These are phyloP conservation scores for Metschnikowia lunata DNA, from an alignment of 805 yeast genomes.

Conservation along the genomic window DNA sequence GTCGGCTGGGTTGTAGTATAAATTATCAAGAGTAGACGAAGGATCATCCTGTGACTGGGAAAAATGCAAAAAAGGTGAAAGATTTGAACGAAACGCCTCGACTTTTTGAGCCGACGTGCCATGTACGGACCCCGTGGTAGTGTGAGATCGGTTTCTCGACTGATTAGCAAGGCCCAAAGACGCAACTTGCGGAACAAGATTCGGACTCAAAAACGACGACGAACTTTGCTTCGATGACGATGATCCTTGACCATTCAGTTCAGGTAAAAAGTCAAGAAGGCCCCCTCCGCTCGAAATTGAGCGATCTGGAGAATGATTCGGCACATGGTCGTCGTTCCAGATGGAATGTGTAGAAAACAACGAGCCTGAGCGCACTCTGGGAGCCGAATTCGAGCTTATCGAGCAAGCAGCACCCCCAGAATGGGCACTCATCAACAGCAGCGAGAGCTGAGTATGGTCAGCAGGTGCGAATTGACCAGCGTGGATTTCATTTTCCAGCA, in stretches of 20 bases:
- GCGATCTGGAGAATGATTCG: constrained; percentile 15
- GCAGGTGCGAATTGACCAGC: neutral
- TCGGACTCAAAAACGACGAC: constrained; percentile 18
- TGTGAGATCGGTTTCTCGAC: constrained; percentile 44
- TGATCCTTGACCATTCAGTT: constrained; percentile 1
- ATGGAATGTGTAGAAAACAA: constrained; percentile 48
- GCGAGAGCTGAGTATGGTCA: constrained; percentile 6
- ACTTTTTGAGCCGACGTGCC: constrained; percentile 12
- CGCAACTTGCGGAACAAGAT: constrained; percentile 18
- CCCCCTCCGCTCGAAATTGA: constrained; percentile 10
- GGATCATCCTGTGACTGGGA: constrained; percentile 25
- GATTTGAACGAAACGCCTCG: constrained; percentile 17
- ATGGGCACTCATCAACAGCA: constrained; percentile 15
- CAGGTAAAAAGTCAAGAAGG: constrained; percentile 11
- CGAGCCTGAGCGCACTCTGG: constrained; percentile 54
- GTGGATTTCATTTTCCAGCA: constrained; percentile 4
- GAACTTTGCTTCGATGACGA: constrained; percentile 9
- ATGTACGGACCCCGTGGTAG: constrained; percentile 40
- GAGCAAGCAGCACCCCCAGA: constrained; percentile 8
- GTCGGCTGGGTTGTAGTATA: constrained; percentile 23
- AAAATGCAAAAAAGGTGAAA: constrained; percentile 23
- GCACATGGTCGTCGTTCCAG: constrained; percentile 49
- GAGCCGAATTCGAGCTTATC: constrained; percentile 6
- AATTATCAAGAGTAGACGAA: constrained; percentile 28
- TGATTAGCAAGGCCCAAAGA: constrained; percentile 9